Percentiles rank a stretch among this genome's conserved stretches.
These are phyloP conservation scores for Scenedesmus sp. DNA, from an alignment of 163 green algal genomes.

Conservation along the genomic window DNA sequence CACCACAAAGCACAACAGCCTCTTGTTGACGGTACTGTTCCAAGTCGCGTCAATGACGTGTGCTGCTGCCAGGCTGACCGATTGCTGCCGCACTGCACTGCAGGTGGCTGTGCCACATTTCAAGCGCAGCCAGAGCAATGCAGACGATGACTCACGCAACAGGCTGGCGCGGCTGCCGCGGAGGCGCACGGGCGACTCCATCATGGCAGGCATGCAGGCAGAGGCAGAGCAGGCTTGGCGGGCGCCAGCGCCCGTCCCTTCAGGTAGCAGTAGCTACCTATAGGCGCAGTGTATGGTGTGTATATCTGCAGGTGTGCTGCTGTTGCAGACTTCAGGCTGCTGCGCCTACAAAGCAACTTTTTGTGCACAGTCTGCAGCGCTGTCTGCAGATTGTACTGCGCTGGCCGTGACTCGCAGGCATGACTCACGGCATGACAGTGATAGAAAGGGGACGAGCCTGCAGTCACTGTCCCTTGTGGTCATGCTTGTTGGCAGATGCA, in stretches of 20 bases:
- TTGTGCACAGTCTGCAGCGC: not conserved
- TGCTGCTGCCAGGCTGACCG: too few species aligned
- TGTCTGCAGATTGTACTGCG: not conserved
- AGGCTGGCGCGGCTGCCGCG: constrained; percentile 15
- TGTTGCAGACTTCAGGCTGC: not conserved
- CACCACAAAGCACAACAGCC: not conserved
- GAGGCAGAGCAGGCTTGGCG: constrained; percentile 29
- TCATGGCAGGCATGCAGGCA: constrained; percentile 13
- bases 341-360: not conserved
- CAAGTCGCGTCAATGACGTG: too few species aligned
- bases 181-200: constrained; percentile 5
- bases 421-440: not conserved
- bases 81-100: not conserved
- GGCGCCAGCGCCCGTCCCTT: not conserved
- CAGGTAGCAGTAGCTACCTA: not conserved
- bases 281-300: not conserved
- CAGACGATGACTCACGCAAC: not conserved
- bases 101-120: constrained; percentile 41
- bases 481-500: not conserved
- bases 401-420: not conserved
- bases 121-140: not conserved
- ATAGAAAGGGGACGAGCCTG: too few species aligned
- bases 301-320: not conserved
- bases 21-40: too few species aligned
- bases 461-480: too few species aligned